Base-by-base conservation (phyloP, 192 early-diverging fungal genomes). In the Pilobolus umbonatus region DNA sequence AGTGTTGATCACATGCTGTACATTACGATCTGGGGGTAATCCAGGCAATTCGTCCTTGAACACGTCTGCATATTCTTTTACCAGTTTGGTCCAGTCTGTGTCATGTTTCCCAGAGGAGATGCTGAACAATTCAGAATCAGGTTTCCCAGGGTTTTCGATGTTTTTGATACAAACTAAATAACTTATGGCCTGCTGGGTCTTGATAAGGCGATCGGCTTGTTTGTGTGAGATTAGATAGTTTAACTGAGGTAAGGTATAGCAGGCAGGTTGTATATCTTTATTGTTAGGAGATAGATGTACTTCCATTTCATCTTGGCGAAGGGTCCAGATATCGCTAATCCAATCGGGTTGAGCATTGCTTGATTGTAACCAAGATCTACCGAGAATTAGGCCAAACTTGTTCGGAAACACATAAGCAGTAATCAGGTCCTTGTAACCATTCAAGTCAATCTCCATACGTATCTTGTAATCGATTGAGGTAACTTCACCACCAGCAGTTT, bases 31-130 rank as follows among this genome's bases (percentile, higher is more conserved):
- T 0, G 70, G 64, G 0, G 64, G 70, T 7, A 67, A 35, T 0
- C 63, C 59, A 7, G 68, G 68, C 0, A 61, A 26, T 19, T 52
- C 38, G 43, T 32, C 6, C 3, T 60, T 55, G 39, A 71, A 71
- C 0, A 65, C 43, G 31, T 65, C 63, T 3, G 36, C 25, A 38
- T 55, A 65, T 56, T 65, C 67, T 24, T 47, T 12, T 1, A 54
- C 32, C 1, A 54, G 17, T 24, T 24, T 12, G 12, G 0, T 0
- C 47, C 52, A 39, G 14, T 54, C 22, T 2, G 2, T 22, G 1
- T 22, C 7, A 0, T 2, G n/a, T 2, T 14, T 17, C 1, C n/a
- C n/a, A n/a, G n/a, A n/a, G n/a, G n/a, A n/a, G n/a, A n/a, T n/a
- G n/a, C n/a, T n/a, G n/a, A 10, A 5, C 32, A 21, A 1, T n/a